Percentiles rank a stretch among this genome's conserved stretches.
Evolutionary conservation across 305 asterid genomes (phyloP).

Genomic region (Coffea humblotiana): DNA sequence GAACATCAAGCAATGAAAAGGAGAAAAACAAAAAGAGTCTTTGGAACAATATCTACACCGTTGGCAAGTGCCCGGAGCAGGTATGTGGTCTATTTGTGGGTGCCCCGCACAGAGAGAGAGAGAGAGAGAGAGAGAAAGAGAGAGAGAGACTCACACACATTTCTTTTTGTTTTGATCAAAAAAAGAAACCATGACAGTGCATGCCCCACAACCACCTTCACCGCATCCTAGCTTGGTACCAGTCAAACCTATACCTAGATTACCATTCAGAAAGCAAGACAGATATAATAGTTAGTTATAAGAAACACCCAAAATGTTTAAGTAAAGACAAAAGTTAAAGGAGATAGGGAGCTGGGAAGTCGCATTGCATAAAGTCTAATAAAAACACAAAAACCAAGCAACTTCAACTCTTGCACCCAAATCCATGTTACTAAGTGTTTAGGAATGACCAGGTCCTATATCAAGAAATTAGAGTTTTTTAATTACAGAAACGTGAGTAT

Average conservation of each 20-base stretch:
- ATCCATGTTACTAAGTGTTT: background rate
- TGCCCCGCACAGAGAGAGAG: background rate
- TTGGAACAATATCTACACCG: background rate
- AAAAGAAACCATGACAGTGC: conserved; percentile 96
- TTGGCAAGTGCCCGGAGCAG: background rate
- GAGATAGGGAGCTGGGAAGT: background rate
- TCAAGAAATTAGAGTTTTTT: background rate
- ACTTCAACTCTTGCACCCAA: background rate
- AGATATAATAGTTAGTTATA: background rate
- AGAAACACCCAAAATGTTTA: background rate
- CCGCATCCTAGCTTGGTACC: conserved; percentile 99
- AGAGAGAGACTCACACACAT: conserved; percentile 76
- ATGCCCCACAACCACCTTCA: conserved; percentile 99
- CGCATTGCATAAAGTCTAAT: background rate
- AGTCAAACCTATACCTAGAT: conserved; percentile 74
- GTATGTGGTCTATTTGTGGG: background rate
- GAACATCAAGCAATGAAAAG: background rate
- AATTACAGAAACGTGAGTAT: background rate
- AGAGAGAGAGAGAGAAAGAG: conserved; percentile 12
- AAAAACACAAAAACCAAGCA: conserved; percentile 14
- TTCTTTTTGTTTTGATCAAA: conserved; percentile 64
- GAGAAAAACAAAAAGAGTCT: background rate
- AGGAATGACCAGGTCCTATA: background rate
- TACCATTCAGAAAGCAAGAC: conserved; percentile 9
- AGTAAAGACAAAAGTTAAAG: background rate